Evolutionary conservation across 1,284 basidiomycete species (phyloP), one percentile per base, ranked within the genome.

Genomic region (Thecaphora thlaspeos): DNA sequence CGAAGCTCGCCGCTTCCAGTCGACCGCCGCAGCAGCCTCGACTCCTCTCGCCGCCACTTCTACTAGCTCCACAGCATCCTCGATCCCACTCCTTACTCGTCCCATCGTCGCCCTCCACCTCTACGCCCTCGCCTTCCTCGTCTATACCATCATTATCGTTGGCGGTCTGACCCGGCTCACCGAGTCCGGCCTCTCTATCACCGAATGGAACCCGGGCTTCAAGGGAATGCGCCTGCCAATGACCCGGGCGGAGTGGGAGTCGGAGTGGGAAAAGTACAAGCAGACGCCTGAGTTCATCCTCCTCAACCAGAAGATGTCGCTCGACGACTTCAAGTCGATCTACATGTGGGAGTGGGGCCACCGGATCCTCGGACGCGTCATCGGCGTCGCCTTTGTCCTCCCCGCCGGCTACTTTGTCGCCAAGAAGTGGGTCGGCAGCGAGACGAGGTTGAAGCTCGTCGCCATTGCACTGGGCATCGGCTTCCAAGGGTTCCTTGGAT

Each of bases 331-430:
- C 82, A 98, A 98, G 80, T 84, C 83, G 59, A 98, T 99, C 66
- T 99, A 93, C 81, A 89, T 88, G 81, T 95, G 94, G 95, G 95
- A 99, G 83, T 98, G 93, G 91, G 85, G 86, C 2, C 95, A 99
- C 79, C 89, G 95, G 39, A 82, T 96, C 47, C 86, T 97, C 44
- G 95, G 95, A 17, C 88, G 95, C 50, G 79, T 93, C 56, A 88
- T 97, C 60, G 95, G 95, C 46, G 69, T 83, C 49, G 80, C 78
- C 14, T 80, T 81, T 51, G 63, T 80, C 12, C 42, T 77, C 2
- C 75, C 75, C 15, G 70, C 75, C 19, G 53, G 60, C 14, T 70
- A 48, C 46, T 76, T 76, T 51, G 41, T 62, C 7, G 44, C 47
- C 1, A 30, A 51, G 0, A 44, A 46, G 9, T 67, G 59, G 54